Conservation (phyloP, 2,329 filamentous ascomycete genomes). For the Arachnopeziza araneosa region DNA sequence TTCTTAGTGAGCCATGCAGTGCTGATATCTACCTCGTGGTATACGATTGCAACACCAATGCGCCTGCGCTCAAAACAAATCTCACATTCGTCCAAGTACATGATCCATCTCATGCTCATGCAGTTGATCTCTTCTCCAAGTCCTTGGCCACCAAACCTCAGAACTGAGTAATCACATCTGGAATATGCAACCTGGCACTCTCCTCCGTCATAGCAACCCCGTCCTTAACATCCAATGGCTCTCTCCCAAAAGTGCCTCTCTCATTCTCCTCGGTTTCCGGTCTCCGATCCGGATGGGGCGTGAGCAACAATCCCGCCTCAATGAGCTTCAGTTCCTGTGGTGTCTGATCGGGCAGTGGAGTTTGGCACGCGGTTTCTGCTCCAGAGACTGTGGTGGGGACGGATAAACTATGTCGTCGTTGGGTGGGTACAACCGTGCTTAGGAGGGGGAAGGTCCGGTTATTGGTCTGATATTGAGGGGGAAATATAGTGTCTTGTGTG, state of each 20-base stretch:
- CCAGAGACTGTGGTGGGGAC: not conserved
- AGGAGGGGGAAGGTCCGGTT: not conserved
- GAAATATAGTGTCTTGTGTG: not conserved
- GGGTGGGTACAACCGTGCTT: not conserved
- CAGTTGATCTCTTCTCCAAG: not conserved
- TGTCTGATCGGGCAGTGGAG: not conserved
- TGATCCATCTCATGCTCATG: not conserved
- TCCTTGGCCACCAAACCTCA: constrained; percentile 5
- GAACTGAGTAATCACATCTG: constrained; percentile 38
- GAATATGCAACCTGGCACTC: constrained; percentile 42
- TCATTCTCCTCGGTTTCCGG: not conserved
- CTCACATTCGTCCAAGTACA: not conserved
- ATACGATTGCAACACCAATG: not conserved
- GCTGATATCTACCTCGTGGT: not conserved
- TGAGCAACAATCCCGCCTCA: not conserved
- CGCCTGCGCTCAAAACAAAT: not conserved
- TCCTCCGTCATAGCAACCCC: constrained; percentile 54
- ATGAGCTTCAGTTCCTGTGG: not conserved
- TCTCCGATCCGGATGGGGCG: not conserved
- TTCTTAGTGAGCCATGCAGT: not conserved
- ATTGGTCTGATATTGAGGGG: not conserved
- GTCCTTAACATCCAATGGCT: constrained; percentile 42
- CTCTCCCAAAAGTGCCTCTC: constrained; percentile 32
- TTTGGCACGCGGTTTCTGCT: not conserved
- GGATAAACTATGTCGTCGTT: not conserved